Percentiles rank a stretch among this genome's conserved stretches.
Conservation (phyloP, 441 rosid species). For the Viola pubescens region DNA sequence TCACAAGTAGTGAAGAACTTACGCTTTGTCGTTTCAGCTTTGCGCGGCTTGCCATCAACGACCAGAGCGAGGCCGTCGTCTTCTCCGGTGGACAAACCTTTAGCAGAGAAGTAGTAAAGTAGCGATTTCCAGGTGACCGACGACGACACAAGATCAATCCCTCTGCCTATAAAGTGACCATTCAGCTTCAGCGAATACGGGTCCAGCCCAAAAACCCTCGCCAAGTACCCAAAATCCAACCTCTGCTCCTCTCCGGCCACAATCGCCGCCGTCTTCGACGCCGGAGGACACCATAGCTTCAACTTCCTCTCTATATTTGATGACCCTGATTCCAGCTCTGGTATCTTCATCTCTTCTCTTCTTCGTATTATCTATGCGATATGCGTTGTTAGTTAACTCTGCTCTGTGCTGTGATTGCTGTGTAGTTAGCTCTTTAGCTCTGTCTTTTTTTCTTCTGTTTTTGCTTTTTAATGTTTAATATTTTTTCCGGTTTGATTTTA, state of each 20-base stretch:
- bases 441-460: too few species aligned
- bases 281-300: conserved; percentile 52
- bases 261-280: conserved; percentile 33
- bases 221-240: conserved; percentile 60
- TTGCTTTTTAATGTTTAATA: too few species aligned
- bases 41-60: conserved; percentile 61
- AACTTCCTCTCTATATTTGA: conserved; percentile 22
- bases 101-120: conserved; percentile 67
- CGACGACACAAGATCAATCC: conserved; percentile 46
- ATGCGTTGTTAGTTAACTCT: too few species aligned
- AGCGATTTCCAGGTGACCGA: conserved; percentile 80
- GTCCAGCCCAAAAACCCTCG: conserved; percentile 54
- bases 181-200: conserved; percentile 68
- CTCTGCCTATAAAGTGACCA: conserved; percentile 79
- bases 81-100: conserved; percentile 63
- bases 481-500: background rate
- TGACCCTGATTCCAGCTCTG: background rate
- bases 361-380: background rate
- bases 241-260: conserved; percentile 47
- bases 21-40: conserved; percentile 55
- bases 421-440: too few species aligned
- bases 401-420: too few species aligned
- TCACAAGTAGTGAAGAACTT: background rate
- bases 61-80: conserved; percentile 43
- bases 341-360: background rate